Evolutionary conservation across 805 yeast genomes (phyloP), one percentile per base, ranked within the genome.

Genomic region (Ogataea haglerorum): DNA sequence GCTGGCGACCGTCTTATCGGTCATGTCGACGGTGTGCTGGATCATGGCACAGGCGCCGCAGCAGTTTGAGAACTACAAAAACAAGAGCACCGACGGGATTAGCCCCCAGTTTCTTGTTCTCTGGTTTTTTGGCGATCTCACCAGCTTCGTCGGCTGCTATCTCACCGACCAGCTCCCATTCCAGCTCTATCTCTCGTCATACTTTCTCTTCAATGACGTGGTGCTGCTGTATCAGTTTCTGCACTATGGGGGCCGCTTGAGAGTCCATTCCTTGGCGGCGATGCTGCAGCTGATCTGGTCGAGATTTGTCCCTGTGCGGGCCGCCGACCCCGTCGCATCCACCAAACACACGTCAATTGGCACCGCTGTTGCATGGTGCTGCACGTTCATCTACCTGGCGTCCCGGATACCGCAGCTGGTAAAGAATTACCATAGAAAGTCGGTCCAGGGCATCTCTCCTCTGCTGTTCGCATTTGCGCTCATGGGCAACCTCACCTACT

Each of bases 361-460:
- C 0, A 49, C 57, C 4, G 24, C 64, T 0, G 58, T 85, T 30
- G 89, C 97, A 0, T 90, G 96, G 95, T 51, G 72, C 2, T 87
- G 95, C 47, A 85, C 95, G 0, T 51, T 63, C 5, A 78, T 86
- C 39, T 90, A 91, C 57, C 73, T 88, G 32, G 67, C 79, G 9
- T 85, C 96, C 3, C 72, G 98, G 46, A 60, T 88, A 34, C 98
- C 98, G 1, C 98, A 90, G 57, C 67, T 90, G 36, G 65, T 73
- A 56, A 88, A 85, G 59, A 90, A 90, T 63, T 82, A 77, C 58
- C 52, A 67, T 38, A 70, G 96, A 28, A 85, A 85, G 57, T 85
- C 96, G 1, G 93, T 95, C 0, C 82, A 83, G 24, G 97, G 96
- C 2, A 69, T 89, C 2, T 85, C 96, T 1, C 87, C 95, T 16